Conservation (phyloP, 129 eudicot species). For the Arctium lappa region DNA sequence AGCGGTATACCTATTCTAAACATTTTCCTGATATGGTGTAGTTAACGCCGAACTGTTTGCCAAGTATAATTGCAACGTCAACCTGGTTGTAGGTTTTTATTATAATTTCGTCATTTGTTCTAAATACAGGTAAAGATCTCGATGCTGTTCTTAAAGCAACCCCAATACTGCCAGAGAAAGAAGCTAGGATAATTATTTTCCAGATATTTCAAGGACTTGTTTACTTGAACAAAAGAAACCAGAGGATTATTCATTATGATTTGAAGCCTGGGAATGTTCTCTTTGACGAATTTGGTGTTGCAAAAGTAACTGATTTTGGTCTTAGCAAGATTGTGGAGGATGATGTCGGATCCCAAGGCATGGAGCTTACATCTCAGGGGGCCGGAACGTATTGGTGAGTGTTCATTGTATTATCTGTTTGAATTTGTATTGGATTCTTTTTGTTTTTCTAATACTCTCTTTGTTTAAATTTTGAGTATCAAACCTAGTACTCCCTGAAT, state of each 20-base stretch:
- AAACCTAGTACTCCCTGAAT: not conserved
- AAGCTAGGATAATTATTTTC: conserved; percentile 84
- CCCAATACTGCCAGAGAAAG: conserved; percentile 83
- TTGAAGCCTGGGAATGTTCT: conserved; percentile 98
- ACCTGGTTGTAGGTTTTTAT: not conserved
- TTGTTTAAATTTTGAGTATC: not conserved
- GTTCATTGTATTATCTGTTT: not conserved
- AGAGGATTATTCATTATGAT: conserved; percentile 90
- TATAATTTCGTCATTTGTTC: not conserved
- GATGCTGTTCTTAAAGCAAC: conserved; percentile 93
- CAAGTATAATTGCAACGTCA: not conserved
- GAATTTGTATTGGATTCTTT: not conserved
- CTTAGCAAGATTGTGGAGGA: conserved; percentile 99
- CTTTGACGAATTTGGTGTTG: conserved; percentile 91
- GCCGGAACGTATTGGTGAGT: conserved; percentile 99
- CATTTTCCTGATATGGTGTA: not conserved
- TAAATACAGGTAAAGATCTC: conserved; percentile 79
- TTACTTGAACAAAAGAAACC: conserved; percentile 91
- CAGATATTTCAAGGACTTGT: conserved; percentile 98
- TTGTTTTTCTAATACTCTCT: not conserved
- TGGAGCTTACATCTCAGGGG: conserved; percentile 99
- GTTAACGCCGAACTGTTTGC: not conserved
- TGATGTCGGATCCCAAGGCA: conserved; percentile 98
- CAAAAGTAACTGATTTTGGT: conserved; percentile 98
- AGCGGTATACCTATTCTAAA: conserved; percentile 54